Evolutionary conservation across 108 stramenopile species (phyloP), one percentile per base, ranked within the genome.

Genomic region (Cyclotella distinguenda): DNA sequence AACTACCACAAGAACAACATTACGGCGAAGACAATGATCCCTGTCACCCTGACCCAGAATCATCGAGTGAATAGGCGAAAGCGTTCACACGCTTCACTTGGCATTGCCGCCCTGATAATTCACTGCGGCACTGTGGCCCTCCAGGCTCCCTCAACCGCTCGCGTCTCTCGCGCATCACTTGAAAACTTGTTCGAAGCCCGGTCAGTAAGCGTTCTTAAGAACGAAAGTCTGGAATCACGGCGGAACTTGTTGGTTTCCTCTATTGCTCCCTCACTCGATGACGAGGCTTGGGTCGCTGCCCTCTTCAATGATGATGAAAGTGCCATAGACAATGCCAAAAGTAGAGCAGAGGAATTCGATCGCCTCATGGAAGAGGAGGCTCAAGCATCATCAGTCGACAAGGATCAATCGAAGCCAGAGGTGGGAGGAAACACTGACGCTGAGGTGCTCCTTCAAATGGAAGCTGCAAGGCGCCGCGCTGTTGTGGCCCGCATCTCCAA

Each of bases 251-350:
- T 62, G 46, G 51, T 70, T 3, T 31, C 39, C 19, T 51, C 47
- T 18, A 35, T 43, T 34, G 49, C 57, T 22, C 70, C 60, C 6
- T 51, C 59, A 4, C 19, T 70, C 21, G 68, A 70, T 40, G 60
- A 70, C 32, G 68, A 70, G 8, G 68, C 68, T 3, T 70, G 68
- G 68, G 33, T 59, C n/a, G 58, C 68, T 4, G 59, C 68, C 60
- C 44, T 71, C 5, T 71, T 71, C 13, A 61, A 62, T 11, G 70
- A 76, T 5, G 57, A 32, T 0, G 42, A n/a, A 12, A 58, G 33
- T 6, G 36, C 38, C 4, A 38, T 35, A 1, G 6, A 4, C 9
- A 16, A 39, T 15, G 0, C 30, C 8, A 66, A 42, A 43, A 35
- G 43, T 7, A 51, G 53, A 19, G 66, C 66, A 25, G 71, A 72